Evolutionary conservation across 805 yeast genomes (phyloP).

Genomic region (Zygoascus bituminiphila): DNA sequence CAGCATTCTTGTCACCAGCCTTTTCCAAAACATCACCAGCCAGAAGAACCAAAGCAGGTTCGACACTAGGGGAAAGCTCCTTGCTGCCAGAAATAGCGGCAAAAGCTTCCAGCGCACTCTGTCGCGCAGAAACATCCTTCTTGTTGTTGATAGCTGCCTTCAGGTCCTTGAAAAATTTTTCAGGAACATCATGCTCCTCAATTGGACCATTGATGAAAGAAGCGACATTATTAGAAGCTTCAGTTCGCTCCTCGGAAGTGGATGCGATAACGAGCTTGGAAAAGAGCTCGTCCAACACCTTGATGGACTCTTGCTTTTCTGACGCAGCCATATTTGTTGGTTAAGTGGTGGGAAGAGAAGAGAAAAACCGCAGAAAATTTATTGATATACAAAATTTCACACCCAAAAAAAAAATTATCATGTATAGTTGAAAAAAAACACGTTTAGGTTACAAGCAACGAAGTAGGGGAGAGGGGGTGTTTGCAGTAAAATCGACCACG

Average conservation of each 20-base stretch:
- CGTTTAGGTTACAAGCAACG: too few species aligned
- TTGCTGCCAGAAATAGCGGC: slow-evolving; percentile 69
- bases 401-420: neutral
- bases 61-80: slow-evolving; percentile 82
- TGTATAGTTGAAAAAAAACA: slow-evolving; percentile 1
- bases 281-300: slow-evolving; percentile 91
- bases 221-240: slow-evolving; percentile 83
- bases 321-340: slow-evolving; percentile 14
- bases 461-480: too few species aligned
- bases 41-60: slow-evolving; percentile 85
- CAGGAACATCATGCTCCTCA: slow-evolving; percentile 97
- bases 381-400: neutral
- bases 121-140: slow-evolving; percentile 56
- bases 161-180: slow-evolving; percentile 72
- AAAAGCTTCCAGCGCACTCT: slow-evolving; percentile 79
- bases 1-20: slow-evolving; percentile 87
- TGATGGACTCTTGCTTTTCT: slow-evolving; percentile 24
- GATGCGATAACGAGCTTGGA: slow-evolving; percentile 85
- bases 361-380: neutral
- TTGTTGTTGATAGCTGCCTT: slow-evolving; percentile 68
- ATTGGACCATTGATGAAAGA: slow-evolving; percentile 92
- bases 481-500: too few species aligned
- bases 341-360: slow-evolving; percentile 2
- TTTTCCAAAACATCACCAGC: slow-evolving; percentile 61
- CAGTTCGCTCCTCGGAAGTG: slow-evolving; percentile 63